phyloP scores from a whole-genome alignment of 2,329 filamentous ascomycete genomes.

The Cladosporium cucumerinum region DNA sequence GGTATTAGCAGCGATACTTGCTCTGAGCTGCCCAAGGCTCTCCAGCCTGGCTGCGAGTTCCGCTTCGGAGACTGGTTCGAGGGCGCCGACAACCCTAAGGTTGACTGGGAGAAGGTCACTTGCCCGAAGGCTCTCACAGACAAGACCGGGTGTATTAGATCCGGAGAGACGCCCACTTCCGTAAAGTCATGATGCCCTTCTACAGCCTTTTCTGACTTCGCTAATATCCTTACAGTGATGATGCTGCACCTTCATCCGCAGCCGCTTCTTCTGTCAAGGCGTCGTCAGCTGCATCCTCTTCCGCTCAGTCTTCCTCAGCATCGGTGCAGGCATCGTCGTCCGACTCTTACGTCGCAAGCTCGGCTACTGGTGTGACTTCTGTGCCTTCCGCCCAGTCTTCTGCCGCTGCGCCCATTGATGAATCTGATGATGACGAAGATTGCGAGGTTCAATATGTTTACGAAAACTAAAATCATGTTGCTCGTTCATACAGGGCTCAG shows the following conservation, averaged over 20 bases:
- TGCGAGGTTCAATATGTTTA: conserved; percentile 26
- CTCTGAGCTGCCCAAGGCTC: conserved; percentile 49
- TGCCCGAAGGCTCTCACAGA: conserved; percentile 52
- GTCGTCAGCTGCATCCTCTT: conserved; percentile 13
- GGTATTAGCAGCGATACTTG: conserved; percentile 54
- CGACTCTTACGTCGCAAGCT: conserved; percentile 6
- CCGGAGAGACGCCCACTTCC: conserved; percentile 23
- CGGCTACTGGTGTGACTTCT: conserved; percentile 3
- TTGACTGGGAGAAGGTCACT: conserved; percentile 55
- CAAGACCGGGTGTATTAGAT: conserved; percentile 41
- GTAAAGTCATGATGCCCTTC: conserved; percentile 1
- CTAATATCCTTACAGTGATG: conserved; percentile 11
- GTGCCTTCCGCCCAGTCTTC: conserved; percentile 8
- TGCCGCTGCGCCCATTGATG: not conserved
- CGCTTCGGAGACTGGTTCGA: conserved; percentile 61
- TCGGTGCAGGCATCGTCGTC: conserved; percentile 9
- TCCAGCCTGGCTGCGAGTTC: conserved; percentile 60
- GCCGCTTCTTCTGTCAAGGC: conserved; percentile 12
- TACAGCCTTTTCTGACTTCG: not conserved
- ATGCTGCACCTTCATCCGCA: conserved; percentile 9
- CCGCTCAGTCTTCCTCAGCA: not conserved
- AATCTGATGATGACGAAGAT: conserved; percentile 6
- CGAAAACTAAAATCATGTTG: conserved; percentile 13
- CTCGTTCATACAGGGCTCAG: not conserved
- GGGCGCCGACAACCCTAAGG: conserved; percentile 41